Percentiles rank a stretch among this genome's conserved stretches.
phyloP scores from a whole-genome alignment of 108 stramenopile species.

The Cyclotella choctawhatcheeana region DNA sequence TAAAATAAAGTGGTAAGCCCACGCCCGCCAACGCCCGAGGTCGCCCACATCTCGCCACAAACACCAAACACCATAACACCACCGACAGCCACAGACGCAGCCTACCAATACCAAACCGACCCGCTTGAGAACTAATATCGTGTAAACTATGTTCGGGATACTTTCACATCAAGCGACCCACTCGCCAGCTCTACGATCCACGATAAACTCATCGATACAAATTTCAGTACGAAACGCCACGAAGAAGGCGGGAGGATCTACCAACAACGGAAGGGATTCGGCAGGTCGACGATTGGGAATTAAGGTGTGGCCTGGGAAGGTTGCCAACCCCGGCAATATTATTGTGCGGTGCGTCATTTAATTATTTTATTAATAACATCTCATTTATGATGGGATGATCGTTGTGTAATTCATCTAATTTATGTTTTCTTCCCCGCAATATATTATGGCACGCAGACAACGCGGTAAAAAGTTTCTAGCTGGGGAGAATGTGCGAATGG shows the following conservation, averaged over 20 bases:
- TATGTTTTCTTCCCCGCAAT: neutral
- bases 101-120: too few species aligned
- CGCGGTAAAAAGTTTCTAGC: constrained; percentile 90
- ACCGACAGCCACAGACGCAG: too few species aligned
- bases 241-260: constrained; percentile 96
- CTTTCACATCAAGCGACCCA: neutral
- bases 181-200: neutral
- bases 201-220: neutral
- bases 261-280: constrained; percentile 95
- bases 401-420: neutral
- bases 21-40: too few species aligned
- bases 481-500: constrained; percentile 93
- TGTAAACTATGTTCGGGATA: neutral
- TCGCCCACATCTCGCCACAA: too few species aligned
- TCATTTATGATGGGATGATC: neutral
- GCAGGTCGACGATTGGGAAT: constrained; percentile 94
- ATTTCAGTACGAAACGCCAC: constrained; percentile 74
- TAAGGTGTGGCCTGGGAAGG: constrained; percentile 83
- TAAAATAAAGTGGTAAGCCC: too few species aligned
- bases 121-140: too few species aligned
- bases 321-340: constrained; percentile 90
- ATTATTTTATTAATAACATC: neutral
- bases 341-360: constrained; percentile 56
- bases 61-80: too few species aligned
- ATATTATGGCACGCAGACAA: constrained; percentile 61